A percentile compares a stretch with the other conserved stretches of the same genome.
Evolutionary conservation across 1,139 yeast genomes (phyloP).

Genomic region (Yamadazyma dendronema): DNA sequence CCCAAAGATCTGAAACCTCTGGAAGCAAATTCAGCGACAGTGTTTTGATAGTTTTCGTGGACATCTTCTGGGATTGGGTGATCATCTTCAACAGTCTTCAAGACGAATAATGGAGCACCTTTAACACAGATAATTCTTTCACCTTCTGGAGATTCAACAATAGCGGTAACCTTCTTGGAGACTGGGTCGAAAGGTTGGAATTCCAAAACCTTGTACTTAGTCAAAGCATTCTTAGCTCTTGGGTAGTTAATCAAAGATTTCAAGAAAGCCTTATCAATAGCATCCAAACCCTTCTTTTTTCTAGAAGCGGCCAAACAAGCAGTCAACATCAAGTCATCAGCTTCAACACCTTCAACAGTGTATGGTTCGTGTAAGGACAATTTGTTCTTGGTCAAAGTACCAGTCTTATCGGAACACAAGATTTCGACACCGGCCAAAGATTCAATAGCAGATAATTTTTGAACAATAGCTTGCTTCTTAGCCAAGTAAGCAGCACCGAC

Average conservation of each 20-base stretch:
- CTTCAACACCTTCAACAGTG: constrained; percentile 98
- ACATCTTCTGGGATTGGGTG: constrained; percentile 95
- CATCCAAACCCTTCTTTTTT: constrained; percentile 98
- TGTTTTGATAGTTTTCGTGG: constrained; percentile 93
- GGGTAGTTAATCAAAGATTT: constrained; percentile 85
- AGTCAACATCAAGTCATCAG: constrained; percentile 95
- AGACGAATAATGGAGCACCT: constrained; percentile 95
- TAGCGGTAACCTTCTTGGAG: constrained; percentile 93
- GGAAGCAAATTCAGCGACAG: constrained; percentile 95
- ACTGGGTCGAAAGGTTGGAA: constrained; percentile 98
- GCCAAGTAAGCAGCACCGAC: constrained; percentile 99
- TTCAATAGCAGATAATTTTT: constrained; percentile 96
- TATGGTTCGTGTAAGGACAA: constrained; percentile 95
- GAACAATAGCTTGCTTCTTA: constrained; percentile 97
- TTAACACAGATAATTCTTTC: constrained; percentile 94
- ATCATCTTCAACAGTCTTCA: constrained; percentile 95
- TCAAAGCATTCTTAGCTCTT: constrained; percentile 92
- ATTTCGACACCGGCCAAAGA: constrained; percentile 99
- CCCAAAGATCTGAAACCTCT: constrained; percentile 99
- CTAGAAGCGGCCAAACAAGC: constrained; percentile 98
- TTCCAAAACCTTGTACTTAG: constrained; percentile 92
- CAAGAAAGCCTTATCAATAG: constrained; percentile 96
- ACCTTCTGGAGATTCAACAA: constrained; percentile 94
- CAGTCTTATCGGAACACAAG: constrained; percentile 98
- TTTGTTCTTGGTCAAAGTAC: constrained; percentile 98